phyloP scores from a whole-genome alignment of 805 yeast species.

The Metschnikowia picachoensis region DNA sequence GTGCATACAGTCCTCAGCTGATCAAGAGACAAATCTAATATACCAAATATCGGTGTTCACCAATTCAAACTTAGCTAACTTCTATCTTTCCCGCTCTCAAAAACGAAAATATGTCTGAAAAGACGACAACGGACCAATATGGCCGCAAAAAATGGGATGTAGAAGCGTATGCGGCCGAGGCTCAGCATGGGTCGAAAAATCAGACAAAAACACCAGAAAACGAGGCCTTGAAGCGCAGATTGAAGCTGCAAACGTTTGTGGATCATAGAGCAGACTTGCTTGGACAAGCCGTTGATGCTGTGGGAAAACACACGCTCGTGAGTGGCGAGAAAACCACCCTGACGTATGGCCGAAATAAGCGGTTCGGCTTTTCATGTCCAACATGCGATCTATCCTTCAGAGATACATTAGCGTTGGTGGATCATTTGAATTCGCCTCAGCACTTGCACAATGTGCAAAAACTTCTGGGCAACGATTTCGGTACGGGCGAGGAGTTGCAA shows the following conservation, averaged over 20 bases:
- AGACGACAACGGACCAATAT: conserved; percentile 37
- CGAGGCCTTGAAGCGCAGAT: conserved; percentile 2
- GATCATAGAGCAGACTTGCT: conserved; percentile 32
- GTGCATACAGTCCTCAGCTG: no score
- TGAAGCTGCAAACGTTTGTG: conserved; percentile 12
- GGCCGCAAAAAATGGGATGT: conserved; percentile 76
- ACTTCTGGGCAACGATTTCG: conserved; percentile 13
- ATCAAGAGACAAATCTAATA: no score
- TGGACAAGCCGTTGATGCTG: conserved; percentile 29
- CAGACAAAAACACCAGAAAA: background rate
- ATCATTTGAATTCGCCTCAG: conserved; percentile 75
- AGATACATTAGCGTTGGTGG: conserved; percentile 76
- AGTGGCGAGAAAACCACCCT: conserved; percentile 19
- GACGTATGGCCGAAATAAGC: conserved; percentile 41
- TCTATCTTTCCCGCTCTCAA: no score
- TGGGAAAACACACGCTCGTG: conserved; percentile 33
- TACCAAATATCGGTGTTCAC: no score
- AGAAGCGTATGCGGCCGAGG: conserved; percentile 54
- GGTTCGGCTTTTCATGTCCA: conserved; percentile 84
- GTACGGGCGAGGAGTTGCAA: conserved; percentile 21
- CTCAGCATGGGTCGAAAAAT: conserved; percentile 26
- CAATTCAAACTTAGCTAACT: no score
- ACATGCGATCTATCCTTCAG: conserved; percentile 75
- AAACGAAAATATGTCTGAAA: conserved; percentile 16
- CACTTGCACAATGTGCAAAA: conserved; percentile 42